A percentile compares a stretch with the other conserved stretches of the same genome.
phyloP scores from a whole-genome alignment of 768 basidiomycete genomes.

The Pholiota microspora region DNA sequence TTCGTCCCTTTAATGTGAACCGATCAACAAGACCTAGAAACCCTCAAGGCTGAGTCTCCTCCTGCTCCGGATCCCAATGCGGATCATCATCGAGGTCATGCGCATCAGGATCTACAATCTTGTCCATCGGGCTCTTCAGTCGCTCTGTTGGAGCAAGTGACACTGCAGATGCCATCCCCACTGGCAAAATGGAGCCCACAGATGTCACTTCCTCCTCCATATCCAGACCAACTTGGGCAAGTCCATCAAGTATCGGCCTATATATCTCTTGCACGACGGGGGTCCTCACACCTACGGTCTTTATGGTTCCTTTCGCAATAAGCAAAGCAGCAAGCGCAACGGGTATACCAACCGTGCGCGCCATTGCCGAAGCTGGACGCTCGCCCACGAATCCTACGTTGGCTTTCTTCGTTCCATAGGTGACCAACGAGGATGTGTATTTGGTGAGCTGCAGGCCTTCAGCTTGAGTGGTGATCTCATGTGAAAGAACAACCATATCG shows the following conservation, averaged over 20 bases:
- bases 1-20: no score
- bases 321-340: conserved; percentile 78
- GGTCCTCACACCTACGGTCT: conserved; percentile 59
- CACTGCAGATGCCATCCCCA: no score
- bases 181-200: no score
- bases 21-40: no score
- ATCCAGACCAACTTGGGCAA: conserved; percentile 52
- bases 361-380: conserved; percentile 72
- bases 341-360: conserved; percentile 86
- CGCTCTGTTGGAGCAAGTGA: no score
- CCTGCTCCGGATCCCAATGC: not conserved
- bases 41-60: not conserved
- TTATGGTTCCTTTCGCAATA: conserved; percentile 60
- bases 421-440: conserved; percentile 64
- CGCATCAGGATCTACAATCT: not conserved
- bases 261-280: conserved; percentile 65
- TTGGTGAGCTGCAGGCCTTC: conserved; percentile 18
- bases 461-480: conserved; percentile 64
- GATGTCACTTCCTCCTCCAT: conserved; percentile 38
- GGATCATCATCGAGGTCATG: conserved; percentile 4
- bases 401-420: conserved; percentile 46
- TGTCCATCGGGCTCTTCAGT: not conserved
- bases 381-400: conserved; percentile 20
- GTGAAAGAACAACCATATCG: conserved; percentile 85
- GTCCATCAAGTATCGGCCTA: conserved; percentile 53